A percentile compares a stretch with the other conserved stretches of the same genome.
These are phyloP conservation scores for Leccinum pachyderme DNA, from an alignment of 1,284 basidiomycete genomes.

Conservation along the genomic window DNA sequence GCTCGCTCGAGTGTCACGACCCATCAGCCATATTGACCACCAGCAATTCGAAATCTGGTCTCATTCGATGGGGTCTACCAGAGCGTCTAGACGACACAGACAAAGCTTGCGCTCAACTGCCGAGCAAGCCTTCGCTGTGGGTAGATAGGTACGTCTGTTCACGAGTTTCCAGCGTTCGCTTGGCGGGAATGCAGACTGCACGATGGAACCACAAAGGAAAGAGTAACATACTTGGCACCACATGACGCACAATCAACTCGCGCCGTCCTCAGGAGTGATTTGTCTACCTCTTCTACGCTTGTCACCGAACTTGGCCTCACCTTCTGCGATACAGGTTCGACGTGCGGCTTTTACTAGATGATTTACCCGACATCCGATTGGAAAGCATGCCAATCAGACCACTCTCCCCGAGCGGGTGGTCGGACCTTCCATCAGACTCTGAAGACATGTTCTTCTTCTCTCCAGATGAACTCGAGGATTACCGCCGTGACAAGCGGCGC, in stretches of 20 bases:
- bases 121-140: constrained; percentile 47
- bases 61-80: constrained; percentile 44
- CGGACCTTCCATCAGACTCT: constrained; percentile 76
- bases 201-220: constrained; percentile 7
- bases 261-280: constrained; percentile 7
- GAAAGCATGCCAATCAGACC: constrained; percentile 9
- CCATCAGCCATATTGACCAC: constrained; percentile 6
- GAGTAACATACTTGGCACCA: constrained; percentile 2
- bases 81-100: constrained; percentile 9
- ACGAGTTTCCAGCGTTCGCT: constrained; percentile 8
- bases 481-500: constrained; percentile 62
- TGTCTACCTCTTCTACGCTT: constrained; percentile 13
- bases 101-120: constrained; percentile 1
- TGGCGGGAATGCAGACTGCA: constrained; percentile 8
- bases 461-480: constrained; percentile 63
- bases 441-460: constrained; percentile 82
- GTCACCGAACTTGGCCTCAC: constrained; percentile 10
- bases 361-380: constrained; percentile 32
- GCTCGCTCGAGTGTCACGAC: constrained; percentile 45
- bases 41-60: constrained; percentile 37
- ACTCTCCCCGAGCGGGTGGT: constrained; percentile 65
- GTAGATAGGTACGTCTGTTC: constrained; percentile 53
- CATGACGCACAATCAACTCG: constrained; percentile 4
- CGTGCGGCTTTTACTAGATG: constrained; percentile 67
- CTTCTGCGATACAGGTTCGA: constrained; percentile 61